phyloP scores from a whole-genome alignment of 1,284 basidiomycete species.

The Ceraceosorus guamensis region DNA sequence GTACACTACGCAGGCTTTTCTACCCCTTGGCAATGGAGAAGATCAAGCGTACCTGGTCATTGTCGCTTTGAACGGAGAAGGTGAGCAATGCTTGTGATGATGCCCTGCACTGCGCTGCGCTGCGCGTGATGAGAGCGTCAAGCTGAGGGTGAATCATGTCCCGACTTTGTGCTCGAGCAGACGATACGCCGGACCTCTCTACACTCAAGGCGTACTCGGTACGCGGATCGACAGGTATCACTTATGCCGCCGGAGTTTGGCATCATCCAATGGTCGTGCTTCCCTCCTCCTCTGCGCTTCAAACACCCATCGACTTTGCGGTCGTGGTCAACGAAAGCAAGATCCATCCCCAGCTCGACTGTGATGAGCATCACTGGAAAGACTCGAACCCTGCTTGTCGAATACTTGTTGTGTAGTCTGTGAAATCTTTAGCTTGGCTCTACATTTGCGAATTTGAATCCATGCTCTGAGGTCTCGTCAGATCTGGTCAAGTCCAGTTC shows the following conservation, averaged over 20 bases:
- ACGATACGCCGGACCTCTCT: conserved; percentile 35
- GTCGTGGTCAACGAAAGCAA: conserved; percentile 38
- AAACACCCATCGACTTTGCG: conserved; percentile 30
- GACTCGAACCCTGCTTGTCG: too few species aligned
- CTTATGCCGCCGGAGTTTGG: conserved; percentile 37
- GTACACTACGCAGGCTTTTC: conserved; percentile 39
- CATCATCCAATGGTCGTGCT: conserved; percentile 1
- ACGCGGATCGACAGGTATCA: conserved; percentile 19
- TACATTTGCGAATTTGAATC: too few species aligned
- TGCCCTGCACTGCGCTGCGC: conserved; percentile 1
- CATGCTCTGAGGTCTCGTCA: too few species aligned
- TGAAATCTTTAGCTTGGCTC: too few species aligned
- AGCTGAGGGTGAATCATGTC: not conserved
- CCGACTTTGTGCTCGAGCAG: conserved; percentile 10
- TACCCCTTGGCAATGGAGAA: conserved; percentile 23
- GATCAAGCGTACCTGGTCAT: conserved; percentile 38
- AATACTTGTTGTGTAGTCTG: too few species aligned
- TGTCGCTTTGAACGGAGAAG: conserved; percentile 33
- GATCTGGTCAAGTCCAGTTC: too few species aligned
- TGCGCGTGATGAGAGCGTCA: not conserved
- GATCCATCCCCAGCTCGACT: conserved; percentile 18
- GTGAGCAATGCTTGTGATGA: conserved; percentile 11
- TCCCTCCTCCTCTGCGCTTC: not conserved
- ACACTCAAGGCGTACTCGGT: conserved; percentile 36
- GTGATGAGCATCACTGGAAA: conserved; percentile 27